These are phyloP conservation scores for Daldinia grandis DNA, from an alignment of 495 filamentous ascomycete species.

Conservation along the genomic window DNA sequence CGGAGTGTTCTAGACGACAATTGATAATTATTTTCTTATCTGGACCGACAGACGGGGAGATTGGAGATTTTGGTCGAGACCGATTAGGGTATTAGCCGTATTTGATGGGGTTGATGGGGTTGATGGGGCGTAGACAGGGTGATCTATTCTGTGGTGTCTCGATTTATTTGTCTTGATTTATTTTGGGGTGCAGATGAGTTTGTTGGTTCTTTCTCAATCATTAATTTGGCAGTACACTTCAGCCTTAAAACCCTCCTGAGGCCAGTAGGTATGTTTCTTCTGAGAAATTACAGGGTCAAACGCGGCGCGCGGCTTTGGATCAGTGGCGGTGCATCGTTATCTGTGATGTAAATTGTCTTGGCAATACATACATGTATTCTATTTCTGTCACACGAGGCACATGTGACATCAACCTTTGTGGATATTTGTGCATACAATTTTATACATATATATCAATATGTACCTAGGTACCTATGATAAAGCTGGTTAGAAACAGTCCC, in stretches of 20 bases:
- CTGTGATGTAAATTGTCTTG: background rate
- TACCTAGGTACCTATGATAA: too few species aligned
- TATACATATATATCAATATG: too few species aligned
- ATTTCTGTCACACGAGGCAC: background rate
- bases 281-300: constrained; percentile 27
- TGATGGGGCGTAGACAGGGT: background rate
- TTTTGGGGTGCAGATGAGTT: background rate
- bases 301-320: background rate
- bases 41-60: background rate
- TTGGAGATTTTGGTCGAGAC: constrained; percentile 1
- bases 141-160: background rate
- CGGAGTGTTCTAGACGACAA: constrained; percentile 15
- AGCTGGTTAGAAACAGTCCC: too few species aligned
- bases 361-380: background rate
- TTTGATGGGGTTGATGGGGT: background rate
- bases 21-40: constrained; percentile 10
- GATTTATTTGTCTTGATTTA: background rate
- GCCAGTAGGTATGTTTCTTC: constrained; percentile 29
- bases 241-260: constrained; percentile 40
- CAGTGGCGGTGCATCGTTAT: constrained; percentile 22
- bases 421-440: background rate
- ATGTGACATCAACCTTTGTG: background rate
- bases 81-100: background rate
- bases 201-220: background rate
- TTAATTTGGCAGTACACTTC: constrained; percentile 8